phyloP scores from a whole-genome alignment of 2,329 filamentous ascomycete genomes.

The Plectosphaerella sp. region DNA sequence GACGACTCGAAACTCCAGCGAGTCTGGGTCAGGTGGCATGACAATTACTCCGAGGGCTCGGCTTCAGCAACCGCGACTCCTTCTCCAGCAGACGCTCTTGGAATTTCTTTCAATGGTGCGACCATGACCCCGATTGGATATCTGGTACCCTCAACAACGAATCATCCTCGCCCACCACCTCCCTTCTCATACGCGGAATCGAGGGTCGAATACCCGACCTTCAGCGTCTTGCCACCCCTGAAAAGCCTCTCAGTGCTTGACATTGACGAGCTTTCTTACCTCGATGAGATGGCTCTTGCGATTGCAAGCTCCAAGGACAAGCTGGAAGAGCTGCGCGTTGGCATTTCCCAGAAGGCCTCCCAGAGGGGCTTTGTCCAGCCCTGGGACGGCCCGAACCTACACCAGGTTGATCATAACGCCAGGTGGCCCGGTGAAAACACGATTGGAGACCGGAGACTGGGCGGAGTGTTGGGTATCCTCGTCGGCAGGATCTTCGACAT shows the following conservation, averaged over 20 bases:
- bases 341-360: conserved; percentile 53
- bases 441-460: conserved; percentile 59
- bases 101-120: conserved; percentile 25
- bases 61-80: conserved; percentile 21
- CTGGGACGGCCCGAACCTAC: conserved; percentile 58
- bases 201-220: conserved; percentile 72
- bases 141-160: conserved; percentile 22
- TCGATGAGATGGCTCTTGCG: conserved; percentile 77
- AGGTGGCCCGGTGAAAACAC: conserved; percentile 51
- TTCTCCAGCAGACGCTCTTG: conserved; percentile 9
- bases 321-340: conserved; percentile 68
- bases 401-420: conserved; percentile 59
- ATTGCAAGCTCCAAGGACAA: conserved; percentile 65
- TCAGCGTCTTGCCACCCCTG: conserved; percentile 71
- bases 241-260: conserved; percentile 74
- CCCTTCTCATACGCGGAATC: conserved; percentile 47
- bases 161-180: conserved; percentile 22
- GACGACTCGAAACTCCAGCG: conserved; percentile 63
- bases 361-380: conserved; percentile 50
- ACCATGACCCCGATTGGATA: conserved; percentile 38
- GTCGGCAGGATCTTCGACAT: conserved; percentile 65
- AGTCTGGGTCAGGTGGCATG: conserved; percentile 80
- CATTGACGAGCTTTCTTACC: conserved; percentile 76
- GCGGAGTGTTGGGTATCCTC: conserved; percentile 64
- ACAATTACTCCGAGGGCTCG: conserved; percentile 48